Evolutionary conservation across 192 early-diverging fungal genomes (phyloP).

Genomic region (Mortierella alpina): DNA sequence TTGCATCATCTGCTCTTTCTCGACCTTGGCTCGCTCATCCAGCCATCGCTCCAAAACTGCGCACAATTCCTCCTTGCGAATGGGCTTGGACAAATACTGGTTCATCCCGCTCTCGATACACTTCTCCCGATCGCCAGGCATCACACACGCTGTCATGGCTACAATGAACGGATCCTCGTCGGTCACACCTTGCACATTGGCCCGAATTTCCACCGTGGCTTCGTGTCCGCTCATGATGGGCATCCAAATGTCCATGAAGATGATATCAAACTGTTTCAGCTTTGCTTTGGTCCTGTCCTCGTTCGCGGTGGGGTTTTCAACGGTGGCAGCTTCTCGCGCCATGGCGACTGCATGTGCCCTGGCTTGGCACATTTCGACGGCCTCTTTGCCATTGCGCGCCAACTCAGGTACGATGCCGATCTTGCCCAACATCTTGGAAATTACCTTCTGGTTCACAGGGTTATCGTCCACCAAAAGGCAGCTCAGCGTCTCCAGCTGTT

Average conservation of each 20-base stretch:
- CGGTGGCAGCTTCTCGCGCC: not conserved
- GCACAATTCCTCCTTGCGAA: constrained; percentile 58
- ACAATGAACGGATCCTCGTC: constrained; percentile 25
- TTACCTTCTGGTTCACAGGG: constrained; percentile 57
- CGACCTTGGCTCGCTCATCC: constrained; percentile 21
- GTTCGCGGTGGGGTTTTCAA: not conserved
- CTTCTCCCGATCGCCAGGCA: constrained; percentile 48
- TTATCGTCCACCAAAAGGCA: constrained; percentile 60
- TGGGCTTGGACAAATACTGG: constrained; percentile 60
- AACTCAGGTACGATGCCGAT: constrained; percentile 45
- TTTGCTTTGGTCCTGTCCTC: not conserved
- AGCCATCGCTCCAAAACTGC: constrained; percentile 37
- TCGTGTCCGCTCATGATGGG: constrained; percentile 48
- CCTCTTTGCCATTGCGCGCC: constrained; percentile 55
- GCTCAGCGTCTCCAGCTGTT: constrained; percentile 34
- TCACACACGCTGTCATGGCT: constrained; percentile 53
- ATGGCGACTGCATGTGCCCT: constrained; percentile 28
- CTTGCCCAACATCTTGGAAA: constrained; percentile 39
- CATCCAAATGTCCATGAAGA: constrained; percentile 59
- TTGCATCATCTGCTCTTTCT: constrained; percentile 11
- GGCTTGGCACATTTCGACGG: constrained; percentile 32
- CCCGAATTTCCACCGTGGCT: constrained; percentile 46
- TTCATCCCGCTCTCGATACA: constrained; percentile 63
- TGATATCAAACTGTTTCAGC: constrained; percentile 46
- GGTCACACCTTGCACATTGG: constrained; percentile 25